phyloP scores from a whole-genome alignment of 139 green algal species.

The Desmodesmus armatus region DNA sequence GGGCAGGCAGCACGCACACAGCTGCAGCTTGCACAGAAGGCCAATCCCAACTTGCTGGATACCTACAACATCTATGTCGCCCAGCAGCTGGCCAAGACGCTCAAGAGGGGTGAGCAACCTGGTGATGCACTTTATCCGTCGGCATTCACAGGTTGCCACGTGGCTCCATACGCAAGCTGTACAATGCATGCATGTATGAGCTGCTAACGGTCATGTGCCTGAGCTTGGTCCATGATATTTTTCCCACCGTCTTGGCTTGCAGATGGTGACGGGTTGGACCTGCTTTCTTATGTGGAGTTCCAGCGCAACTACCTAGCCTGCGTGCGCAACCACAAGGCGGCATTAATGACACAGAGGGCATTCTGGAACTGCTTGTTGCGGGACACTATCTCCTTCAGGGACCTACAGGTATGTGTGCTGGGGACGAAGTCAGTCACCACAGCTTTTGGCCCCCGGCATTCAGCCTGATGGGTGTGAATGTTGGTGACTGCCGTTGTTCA shows the following conservation, averaged over 20 bases:
- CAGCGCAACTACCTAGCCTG: slow-evolving; percentile 44
- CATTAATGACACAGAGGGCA: slow-evolving; percentile 47
- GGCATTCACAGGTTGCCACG: no score
- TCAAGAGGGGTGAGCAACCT: slow-evolving; percentile 9
- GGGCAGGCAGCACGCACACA: slow-evolving; percentile 45
- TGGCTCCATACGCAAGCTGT: no score
- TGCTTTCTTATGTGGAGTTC: slow-evolving; percentile 61
- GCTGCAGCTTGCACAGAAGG: slow-evolving; percentile 54
- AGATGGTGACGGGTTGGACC: slow-evolving; percentile 42
- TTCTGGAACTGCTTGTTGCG: slow-evolving; percentile 59
- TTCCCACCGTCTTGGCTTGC: no score
- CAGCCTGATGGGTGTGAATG: no score
- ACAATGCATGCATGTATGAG: no score
- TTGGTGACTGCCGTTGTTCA: no score
- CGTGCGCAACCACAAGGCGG: slow-evolving; percentile 49
- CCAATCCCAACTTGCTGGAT: slow-evolving; percentile 37
- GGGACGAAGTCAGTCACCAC: no score
- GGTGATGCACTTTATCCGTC: no score
- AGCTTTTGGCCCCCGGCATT: no score
- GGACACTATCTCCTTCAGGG: slow-evolving; percentile 51
- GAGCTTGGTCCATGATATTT: no score
- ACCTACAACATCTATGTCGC: slow-evolving; percentile 38
- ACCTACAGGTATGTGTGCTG: slow-evolving; percentile 36
- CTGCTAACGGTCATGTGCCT: no score
- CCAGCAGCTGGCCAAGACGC: slow-evolving; percentile 4